These are phyloP conservation scores for Vitis hybrid DNA, from an alignment of 177 flowering plant species.

Conservation along the genomic window DNA sequence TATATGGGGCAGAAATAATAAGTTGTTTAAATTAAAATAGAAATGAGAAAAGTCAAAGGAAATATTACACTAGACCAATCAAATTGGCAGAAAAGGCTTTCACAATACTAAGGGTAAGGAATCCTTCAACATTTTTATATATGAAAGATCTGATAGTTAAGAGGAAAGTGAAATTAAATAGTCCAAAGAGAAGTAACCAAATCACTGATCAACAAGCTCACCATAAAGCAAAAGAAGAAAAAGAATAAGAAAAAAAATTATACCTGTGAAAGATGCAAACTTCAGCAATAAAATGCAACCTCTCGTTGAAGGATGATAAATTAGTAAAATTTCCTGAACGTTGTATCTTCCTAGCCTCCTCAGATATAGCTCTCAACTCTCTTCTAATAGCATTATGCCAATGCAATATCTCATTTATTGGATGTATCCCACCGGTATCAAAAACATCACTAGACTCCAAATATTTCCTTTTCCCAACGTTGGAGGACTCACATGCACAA, in stretches of 20 bases:
- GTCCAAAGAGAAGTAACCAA: neutral
- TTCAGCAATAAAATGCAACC: slow-evolving; percentile 55
- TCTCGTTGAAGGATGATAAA: slow-evolving; percentile 39
- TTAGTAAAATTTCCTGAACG: slow-evolving; percentile 35
- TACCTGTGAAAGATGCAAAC: slow-evolving; percentile 61
- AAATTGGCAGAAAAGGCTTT: neutral
- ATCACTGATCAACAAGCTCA: neutral
- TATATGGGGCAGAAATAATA: neutral
- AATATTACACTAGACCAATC: neutral
- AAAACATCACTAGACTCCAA: slow-evolving; percentile 20
- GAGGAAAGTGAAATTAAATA: neutral
- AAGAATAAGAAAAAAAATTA: neutral
- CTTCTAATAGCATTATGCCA: slow-evolving; percentile 53
- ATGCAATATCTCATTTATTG: slow-evolving; percentile 47
- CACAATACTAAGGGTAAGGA: neutral
- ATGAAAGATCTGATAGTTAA: neutral
- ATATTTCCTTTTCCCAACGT: slow-evolving; percentile 37
- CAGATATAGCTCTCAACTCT: slow-evolving; percentile 46
- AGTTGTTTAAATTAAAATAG: neutral
- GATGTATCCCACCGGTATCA: slow-evolving; percentile 24
- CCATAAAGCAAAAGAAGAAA: neutral
- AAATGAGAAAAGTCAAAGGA: neutral
- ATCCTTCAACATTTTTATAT: neutral
- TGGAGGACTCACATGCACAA: slow-evolving; percentile 34
- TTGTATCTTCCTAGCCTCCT: slow-evolving; percentile 42